Evolutionary conservation across 2,329 filamentous ascomycete genomes (phyloP), one percentile per base, ranked within the genome.

Genomic region (Phaeosphaeria sp.): DNA sequence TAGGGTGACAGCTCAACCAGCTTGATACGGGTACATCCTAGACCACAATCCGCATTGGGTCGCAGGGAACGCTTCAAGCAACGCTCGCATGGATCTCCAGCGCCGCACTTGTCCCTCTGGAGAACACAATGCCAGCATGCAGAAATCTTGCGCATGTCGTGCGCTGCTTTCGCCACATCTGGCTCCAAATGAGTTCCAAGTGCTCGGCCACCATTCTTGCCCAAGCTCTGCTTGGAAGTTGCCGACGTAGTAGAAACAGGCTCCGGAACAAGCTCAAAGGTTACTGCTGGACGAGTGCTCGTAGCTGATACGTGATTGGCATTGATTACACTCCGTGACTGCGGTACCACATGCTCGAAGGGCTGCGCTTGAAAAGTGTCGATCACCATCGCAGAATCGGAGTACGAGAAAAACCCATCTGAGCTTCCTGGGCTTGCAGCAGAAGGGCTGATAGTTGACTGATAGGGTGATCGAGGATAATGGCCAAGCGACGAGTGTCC

Each of bases 51-150:
- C 58, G 77, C 71, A 68, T 78, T 72, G 54, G 74, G 60, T 36
- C 75, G 68, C 62, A 76, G 66, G 53, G 76, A 63, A 18, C 77
- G 76, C 61, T 79, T 79, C 49, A 72, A 45, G 59, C 76, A 79
- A 50, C 77, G 73, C 51, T 76, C 71, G 56, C 77, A 79, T n/a
- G 64, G 70, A 6, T 74, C 71, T 42, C 78, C 77, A 21, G 74
- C 73, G 6, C 75, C 73, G 60, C 79, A 81, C 71, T 78, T 78
- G 63, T 82, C 81, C 66, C 81, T 74, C 59, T 83, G 81, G 49
- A 83, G 69, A 4, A 77, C 77, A 57, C 81, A 83, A 25, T 79
- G 75, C 81, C 81, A 83, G 56, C 81, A 83, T 9, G 80, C 79
- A 21, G 77, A 77, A 7, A 77, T 74, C 52, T 80, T 79, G 15